phyloP scores from a whole-genome alignment of 768 basidiomycete genomes.

The Russula abietina region DNA sequence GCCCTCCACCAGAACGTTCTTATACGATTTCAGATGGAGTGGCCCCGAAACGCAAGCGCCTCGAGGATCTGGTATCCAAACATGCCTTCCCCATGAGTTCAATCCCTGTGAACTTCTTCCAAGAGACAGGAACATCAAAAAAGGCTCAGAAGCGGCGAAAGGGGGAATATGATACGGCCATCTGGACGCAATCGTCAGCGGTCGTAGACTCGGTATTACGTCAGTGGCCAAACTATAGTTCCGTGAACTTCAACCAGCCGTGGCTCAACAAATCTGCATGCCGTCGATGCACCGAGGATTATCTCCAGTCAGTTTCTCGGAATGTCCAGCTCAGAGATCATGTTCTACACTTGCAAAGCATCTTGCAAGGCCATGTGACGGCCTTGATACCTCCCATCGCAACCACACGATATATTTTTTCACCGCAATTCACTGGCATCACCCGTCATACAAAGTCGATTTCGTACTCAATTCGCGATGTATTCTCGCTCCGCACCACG shows the following conservation, averaged over 20 bases:
- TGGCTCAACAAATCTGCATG: slow-evolving; percentile 4
- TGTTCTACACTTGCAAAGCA: neutral
- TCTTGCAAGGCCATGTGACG: neutral
- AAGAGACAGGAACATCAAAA: no score
- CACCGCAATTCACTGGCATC: neutral
- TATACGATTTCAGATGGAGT: slow-evolving; percentile 9
- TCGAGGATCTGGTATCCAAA: neutral
- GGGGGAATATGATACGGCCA: neutral
- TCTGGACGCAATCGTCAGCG: neutral
- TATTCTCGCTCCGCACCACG: neutral
- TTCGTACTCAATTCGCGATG: neutral
- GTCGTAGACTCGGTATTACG: neutral
- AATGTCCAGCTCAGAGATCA: neutral
- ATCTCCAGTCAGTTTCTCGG: neutral
- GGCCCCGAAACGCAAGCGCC: neutral
- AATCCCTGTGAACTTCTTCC: neutral
- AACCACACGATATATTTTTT: neutral
- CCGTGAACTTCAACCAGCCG: neutral
- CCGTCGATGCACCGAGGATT: neutral
- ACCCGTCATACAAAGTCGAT: neutral
- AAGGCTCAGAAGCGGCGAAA: neutral
- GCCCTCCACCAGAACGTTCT: neutral
- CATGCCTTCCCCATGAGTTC: neutral
- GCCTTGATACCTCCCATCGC: neutral
- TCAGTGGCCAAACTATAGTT: neutral